Evolutionary conservation across 2,329 filamentous ascomycete species (phyloP).

Genomic region (Chaetothyriales sp.): DNA sequence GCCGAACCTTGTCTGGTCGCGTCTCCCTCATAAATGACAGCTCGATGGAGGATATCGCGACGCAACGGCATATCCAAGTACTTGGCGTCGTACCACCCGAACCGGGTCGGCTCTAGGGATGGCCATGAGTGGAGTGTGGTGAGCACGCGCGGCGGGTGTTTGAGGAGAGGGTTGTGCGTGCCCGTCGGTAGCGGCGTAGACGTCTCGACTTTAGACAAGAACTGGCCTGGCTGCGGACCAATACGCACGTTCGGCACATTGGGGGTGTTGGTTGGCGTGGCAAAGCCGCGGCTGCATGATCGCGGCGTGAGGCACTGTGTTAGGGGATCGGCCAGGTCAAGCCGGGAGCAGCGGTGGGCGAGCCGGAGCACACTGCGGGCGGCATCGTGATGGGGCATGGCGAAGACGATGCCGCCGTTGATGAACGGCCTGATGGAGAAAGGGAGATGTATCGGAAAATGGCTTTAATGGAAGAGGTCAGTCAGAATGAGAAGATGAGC

Average conservation of each 20-base stretch:
- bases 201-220: conserved; percentile 17
- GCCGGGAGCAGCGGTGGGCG: conserved; percentile 8
- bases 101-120: conserved; percentile 63
- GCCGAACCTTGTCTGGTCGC: conserved; percentile 75
- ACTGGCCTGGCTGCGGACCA: conserved; percentile 36
- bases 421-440: not conserved
- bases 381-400: conserved; percentile 11
- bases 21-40: conserved; percentile 86
- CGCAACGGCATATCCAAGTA: conserved; percentile 79
- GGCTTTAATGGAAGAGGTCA: too few species aligned
- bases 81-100: conserved; percentile 62
- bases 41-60: conserved; percentile 81
- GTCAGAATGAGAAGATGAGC: too few species aligned
- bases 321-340: conserved; percentile 24
- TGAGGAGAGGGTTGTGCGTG: conserved; percentile 20
- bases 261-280: conserved; percentile 30
- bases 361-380: conserved; percentile 12
- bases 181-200: conserved; percentile 15
- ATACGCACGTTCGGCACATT: conserved; percentile 22
- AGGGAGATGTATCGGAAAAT: too few species aligned
- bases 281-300: not conserved
- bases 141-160: conserved; percentile 46
- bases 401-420: not conserved
- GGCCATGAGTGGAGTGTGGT: conserved; percentile 86
- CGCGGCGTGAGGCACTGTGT: conserved; percentile 19